Percentiles rank a stretch among this genome's conserved stretches.
These are phyloP conservation scores for Lomentospora prolificans DNA, from an alignment of 2,329 filamentous ascomycete genomes.

Conservation along the genomic window DNA sequence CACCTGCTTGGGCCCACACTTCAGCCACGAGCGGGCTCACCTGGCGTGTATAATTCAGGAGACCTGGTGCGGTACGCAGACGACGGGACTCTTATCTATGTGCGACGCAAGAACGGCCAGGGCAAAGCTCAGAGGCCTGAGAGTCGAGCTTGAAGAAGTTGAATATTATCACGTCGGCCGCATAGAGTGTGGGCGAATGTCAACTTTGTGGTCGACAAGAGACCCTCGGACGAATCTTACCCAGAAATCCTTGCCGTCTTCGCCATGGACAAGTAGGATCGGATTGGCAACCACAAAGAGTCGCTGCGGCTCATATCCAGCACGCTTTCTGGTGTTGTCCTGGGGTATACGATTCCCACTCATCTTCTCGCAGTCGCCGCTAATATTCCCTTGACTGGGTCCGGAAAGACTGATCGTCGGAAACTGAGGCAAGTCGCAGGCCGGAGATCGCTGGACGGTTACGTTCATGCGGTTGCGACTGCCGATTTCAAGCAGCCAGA, in stretches of 20 bases:
- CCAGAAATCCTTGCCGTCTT: neutral
- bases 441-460: neutral
- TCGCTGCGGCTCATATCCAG: neutral
- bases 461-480: neutral
- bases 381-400: neutral
- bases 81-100: conserved; percentile 28
- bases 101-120: conserved; percentile 45
- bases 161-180: conserved; percentile 39
- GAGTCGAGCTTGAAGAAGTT: conserved; percentile 35
- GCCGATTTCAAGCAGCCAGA: neutral
- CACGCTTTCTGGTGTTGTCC: neutral
- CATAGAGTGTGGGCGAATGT: neutral
- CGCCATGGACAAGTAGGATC: neutral
- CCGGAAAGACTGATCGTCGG: neutral
- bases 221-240: neutral
- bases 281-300: neutral
- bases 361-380: neutral
- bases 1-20: conserved; percentile 41
- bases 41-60: conserved; percentile 32
- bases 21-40: conserved; percentile 12
- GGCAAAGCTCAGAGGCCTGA: conserved; percentile 46
- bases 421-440: neutral
- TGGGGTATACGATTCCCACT: neutral
- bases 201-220: neutral
- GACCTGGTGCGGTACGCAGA: conserved; percentile 32